Evolutionary conservation across 176 grass and related monocot genomes (phyloP).

Genomic region (Leersia perrieri): DNA sequence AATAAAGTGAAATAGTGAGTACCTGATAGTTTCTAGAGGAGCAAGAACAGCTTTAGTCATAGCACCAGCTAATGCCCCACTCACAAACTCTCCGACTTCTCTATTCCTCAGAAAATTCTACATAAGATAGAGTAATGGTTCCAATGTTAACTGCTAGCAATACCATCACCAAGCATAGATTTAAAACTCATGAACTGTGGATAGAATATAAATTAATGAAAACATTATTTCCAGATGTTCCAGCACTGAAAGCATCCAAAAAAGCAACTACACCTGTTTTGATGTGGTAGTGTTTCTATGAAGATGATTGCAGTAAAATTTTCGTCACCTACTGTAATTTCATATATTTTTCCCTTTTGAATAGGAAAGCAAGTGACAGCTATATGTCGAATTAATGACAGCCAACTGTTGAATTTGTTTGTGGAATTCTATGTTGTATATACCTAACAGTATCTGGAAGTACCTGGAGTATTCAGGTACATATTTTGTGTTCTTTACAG

Average conservation of each 20-base stretch:
- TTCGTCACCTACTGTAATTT: neutral
- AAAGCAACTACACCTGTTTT: neutral
- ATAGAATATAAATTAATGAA: neutral
- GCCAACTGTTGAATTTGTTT: neutral
- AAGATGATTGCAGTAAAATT: neutral
- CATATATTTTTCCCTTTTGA: neutral
- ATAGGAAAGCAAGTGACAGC: neutral
- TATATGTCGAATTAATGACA: neutral
- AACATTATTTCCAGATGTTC: neutral
- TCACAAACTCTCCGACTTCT: slow-evolving; percentile 73
- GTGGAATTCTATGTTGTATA: neutral
- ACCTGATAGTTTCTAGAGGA: slow-evolving; percentile 89
- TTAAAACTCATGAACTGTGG: neutral
- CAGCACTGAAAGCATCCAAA: neutral
- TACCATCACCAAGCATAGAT: neutral
- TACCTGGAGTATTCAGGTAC: neutral
- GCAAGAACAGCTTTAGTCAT: slow-evolving; percentile 89
- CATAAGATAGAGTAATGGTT: slow-evolving; percentile 16
- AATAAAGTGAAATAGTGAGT: neutral
- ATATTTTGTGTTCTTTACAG: neutral
- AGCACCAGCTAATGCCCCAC: slow-evolving; percentile 84
- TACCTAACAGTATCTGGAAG: neutral
- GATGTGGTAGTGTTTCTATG: neutral
- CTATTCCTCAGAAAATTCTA: slow-evolving; percentile 56
- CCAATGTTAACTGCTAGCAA: neutral